These are phyloP conservation scores for Plasmodium vivax DNA, from an alignment of 169 alveolate species.

Conservation along the genomic window DNA sequence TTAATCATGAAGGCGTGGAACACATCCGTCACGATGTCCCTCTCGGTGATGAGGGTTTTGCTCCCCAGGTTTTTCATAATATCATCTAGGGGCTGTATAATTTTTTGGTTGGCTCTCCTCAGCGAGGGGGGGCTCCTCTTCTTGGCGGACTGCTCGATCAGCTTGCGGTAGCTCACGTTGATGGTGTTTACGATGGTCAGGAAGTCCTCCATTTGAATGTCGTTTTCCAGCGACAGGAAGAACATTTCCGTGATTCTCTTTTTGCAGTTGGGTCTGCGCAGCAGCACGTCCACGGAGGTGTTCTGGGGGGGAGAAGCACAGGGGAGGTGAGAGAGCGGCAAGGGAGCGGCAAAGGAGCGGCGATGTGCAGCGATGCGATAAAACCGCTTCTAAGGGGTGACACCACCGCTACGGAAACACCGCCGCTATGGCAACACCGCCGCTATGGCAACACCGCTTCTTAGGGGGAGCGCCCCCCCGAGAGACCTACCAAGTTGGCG, in stretches of 20 bases:
- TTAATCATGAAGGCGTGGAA: slow-evolving; percentile 57
- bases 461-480: neutral
- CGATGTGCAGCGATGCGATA: neutral
- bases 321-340: neutral
- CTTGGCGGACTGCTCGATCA: slow-evolving; percentile 45
- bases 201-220: slow-evolving; percentile 56
- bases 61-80: slow-evolving; percentile 21
- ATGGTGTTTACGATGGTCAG: slow-evolving; percentile 37
- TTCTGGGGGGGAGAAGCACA: neutral
- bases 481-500: slow-evolving; percentile 35
- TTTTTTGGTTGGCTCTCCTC: slow-evolving; percentile 17
- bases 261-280: slow-evolving; percentile 66
- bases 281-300: slow-evolving; percentile 58
- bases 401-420: neutral
- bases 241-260: slow-evolving; percentile 59
- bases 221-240: slow-evolving; percentile 34
- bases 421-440: neutral
- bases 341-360: neutral
- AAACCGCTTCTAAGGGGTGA: neutral
- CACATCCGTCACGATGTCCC: slow-evolving; percentile 50
- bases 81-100: slow-evolving; percentile 29
- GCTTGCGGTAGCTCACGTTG: slow-evolving; percentile 28
- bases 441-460: neutral
- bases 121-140: neutral
- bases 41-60: slow-evolving; percentile 59